phyloP scores from a whole-genome alignment of 371 early-diverging fungal genomes.

The Chytridiales sp. region DNA sequence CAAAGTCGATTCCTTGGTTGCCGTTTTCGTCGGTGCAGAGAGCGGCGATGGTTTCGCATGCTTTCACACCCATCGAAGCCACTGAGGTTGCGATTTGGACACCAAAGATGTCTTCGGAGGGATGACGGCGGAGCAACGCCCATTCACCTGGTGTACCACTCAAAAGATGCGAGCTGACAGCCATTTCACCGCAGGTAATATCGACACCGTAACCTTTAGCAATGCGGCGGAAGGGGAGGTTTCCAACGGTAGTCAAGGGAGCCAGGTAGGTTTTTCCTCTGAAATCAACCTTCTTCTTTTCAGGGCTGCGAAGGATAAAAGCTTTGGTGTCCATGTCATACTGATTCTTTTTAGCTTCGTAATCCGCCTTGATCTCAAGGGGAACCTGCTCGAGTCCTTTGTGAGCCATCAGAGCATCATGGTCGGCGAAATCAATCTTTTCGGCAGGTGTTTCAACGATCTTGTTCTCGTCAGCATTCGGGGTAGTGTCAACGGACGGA shows the following conservation, averaged over 20 bases:
- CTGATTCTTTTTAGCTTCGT: background rate
- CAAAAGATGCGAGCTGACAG: slow-evolving; percentile 72
- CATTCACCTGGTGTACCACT: slow-evolving; percentile 4
- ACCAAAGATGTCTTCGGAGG: slow-evolving; percentile 89
- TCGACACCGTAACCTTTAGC: slow-evolving; percentile 94
- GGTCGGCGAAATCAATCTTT: slow-evolving; percentile 9
- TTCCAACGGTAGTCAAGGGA: slow-evolving; percentile 97
- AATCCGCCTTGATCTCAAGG: too few species aligned
- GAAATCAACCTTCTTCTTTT: slow-evolving; percentile 62
- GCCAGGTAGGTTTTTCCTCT: slow-evolving; percentile 91
- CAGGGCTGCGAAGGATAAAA: slow-evolving; percentile 17
- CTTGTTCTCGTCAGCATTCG: background rate
- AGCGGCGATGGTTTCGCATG: slow-evolving; percentile 65
- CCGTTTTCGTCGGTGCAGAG: slow-evolving; percentile 34
- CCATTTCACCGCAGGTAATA: slow-evolving; percentile 98
- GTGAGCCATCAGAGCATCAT: background rate
- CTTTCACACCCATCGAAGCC: slow-evolving; percentile 47
- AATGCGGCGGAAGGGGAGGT: slow-evolving; percentile 92
- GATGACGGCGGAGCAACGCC: slow-evolving; percentile 87
- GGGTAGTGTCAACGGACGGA: background rate
- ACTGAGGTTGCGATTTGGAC: slow-evolving; percentile 64
- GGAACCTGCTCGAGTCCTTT: slow-evolving; percentile 4
- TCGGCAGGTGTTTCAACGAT: background rate
- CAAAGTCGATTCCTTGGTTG: slow-evolving; percentile 74
- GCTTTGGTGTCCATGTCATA: slow-evolving; percentile 26